Percentiles rank a stretch among this genome's conserved stretches.
Conservation (phyloP, 1,139 yeast genomes). For the Petasospora rhodanensis region DNA sequence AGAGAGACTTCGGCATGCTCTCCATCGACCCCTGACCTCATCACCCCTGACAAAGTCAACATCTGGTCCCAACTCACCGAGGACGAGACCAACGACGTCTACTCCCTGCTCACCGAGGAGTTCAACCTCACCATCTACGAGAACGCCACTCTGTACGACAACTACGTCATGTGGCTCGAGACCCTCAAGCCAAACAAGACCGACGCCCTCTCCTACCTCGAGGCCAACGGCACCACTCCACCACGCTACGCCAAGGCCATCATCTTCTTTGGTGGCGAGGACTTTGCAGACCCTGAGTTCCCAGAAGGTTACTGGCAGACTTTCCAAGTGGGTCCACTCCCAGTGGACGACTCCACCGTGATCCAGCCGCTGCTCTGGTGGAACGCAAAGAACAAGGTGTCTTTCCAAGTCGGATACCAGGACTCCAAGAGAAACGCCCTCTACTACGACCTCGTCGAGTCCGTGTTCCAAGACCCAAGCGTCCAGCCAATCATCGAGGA, state of each 20-base stretch:
- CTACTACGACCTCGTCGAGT: slow-evolving; percentile 5
- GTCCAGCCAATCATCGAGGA: slow-evolving; percentile 15
- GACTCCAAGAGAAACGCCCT: slow-evolving; percentile 13
- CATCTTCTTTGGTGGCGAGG: slow-evolving; percentile 24
- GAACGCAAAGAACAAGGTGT: slow-evolving; percentile 20
- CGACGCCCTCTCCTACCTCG: slow-evolving; percentile 23
- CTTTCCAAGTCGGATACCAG: slow-evolving; percentile 20
- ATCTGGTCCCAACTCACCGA: slow-evolving; percentile 23
- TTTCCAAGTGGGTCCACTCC: slow-evolving; percentile 24
- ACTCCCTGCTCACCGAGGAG: slow-evolving; percentile 10
- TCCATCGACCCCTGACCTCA: slow-evolving; percentile 12
- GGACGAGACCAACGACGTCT: slow-evolving; percentile 19
- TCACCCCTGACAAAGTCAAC: slow-evolving; percentile 19
- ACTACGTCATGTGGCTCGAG: slow-evolving; percentile 24
- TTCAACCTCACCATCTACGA: slow-evolving; percentile 19
- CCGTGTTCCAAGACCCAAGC: slow-evolving; percentile 11
- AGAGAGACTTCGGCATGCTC: slow-evolving; percentile 14
- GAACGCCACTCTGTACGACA: slow-evolving; percentile 22
- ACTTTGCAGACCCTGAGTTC: slow-evolving; percentile 18
- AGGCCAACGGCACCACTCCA: slow-evolving; percentile 19
- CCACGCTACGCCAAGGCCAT: slow-evolving; percentile 22
- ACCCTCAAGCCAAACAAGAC: slow-evolving; percentile 25
- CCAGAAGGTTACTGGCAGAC: slow-evolving; percentile 25
- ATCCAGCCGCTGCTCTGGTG: slow-evolving; percentile 17
- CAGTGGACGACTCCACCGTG: slow-evolving; percentile 12